Conservation (phyloP, 495 filamentous ascomycete species). For the Aspergillus heteromorphus region DNA sequence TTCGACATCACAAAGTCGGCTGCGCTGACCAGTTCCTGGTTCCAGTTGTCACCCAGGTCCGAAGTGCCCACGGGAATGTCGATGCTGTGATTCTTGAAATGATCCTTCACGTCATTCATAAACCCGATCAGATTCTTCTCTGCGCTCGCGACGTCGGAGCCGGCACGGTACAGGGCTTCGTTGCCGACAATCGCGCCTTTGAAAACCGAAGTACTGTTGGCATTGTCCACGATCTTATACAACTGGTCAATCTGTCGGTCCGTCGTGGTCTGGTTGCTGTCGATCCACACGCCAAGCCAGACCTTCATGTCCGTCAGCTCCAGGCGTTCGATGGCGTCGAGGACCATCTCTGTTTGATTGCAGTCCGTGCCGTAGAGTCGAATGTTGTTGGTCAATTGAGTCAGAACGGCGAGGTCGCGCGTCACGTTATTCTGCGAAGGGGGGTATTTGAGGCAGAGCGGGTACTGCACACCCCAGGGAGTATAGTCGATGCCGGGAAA, state of each 20-base stretch:
- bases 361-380: slow-evolving; percentile 96
- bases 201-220: slow-evolving; percentile 60
- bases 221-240: slow-evolving; percentile 69
- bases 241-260: slow-evolving; percentile 73
- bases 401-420: slow-evolving; percentile 83
- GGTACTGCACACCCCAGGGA: slow-evolving; percentile 84
- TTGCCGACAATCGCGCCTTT: slow-evolving; percentile 90
- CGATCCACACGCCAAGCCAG: slow-evolving; percentile 95
- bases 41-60: slow-evolving; percentile 91
- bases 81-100: slow-evolving; percentile 61
- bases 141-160: slow-evolving; percentile 51
- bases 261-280: slow-evolving; percentile 78
- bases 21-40: slow-evolving; percentile 52
- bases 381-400: slow-evolving; percentile 83
- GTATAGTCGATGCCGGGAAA: slow-evolving; percentile 98
- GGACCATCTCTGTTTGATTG: slow-evolving; percentile 94
- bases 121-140: slow-evolving; percentile 57
- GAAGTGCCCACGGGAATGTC: slow-evolving; percentile 78
- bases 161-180: slow-evolving; percentile 77
- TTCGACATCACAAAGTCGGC: slow-evolving; percentile 95
- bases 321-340: slow-evolving; percentile 73
- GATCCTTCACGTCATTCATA: slow-evolving; percentile 60
- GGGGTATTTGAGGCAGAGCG: slow-evolving; percentile 70
- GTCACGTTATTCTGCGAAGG: slow-evolving; percentile 93
- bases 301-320: slow-evolving; percentile 75